Base-by-base conservation (phyloP, 768 basidiomycete genomes). In the Hypsizygus marmoreus region DNA sequence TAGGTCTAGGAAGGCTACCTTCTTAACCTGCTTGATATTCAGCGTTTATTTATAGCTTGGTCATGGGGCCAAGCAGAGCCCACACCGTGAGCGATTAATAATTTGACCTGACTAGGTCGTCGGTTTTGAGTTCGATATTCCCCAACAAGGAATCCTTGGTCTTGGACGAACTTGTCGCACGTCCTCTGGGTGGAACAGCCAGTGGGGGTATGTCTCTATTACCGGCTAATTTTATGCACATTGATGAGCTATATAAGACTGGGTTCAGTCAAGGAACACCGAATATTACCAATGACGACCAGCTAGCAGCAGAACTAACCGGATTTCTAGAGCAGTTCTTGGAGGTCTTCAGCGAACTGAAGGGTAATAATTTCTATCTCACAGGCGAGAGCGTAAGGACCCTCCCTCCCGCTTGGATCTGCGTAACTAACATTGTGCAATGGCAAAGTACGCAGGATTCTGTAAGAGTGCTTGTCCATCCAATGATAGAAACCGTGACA, bases 161-260 rank as follows among this genome's bases (percentile, higher is more conserved):
- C 84, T 39, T 88, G 85, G 85, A 87, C 84, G 0, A 86, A 85
- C 51, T 67, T 87, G 4, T 81, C 82, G 11, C 79, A 83, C 49
- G 66, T 85, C 17, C 64, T 86, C 25, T 88, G 76, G 71, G 77
- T 88, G 9, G 86, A 88, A 47, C 86, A 87, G 55, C 86, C 86
- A 8, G 80, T 87, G 26, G 86, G 86, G 38, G 72, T 72, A 61
- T n/a, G 62, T 40, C 4, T 8, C 29, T 14, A 24, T 8, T 5
- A 31, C 35, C 14, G 3, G 14, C 14, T 13, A 10, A 4, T 34
- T 14, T n/a, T 37, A 11, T 25, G 20, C 19, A 6, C 16, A 35
- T 39, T 38, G n/a, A 39, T 25, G 1, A 32, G 22, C 34, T 6
- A 14, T 31, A 13, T 38, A 35, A 76, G 57, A 88, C 86, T 5